Evolutionary conservation across 345 rosid species (phyloP).

Genomic region (Citrus unshiu): DNA sequence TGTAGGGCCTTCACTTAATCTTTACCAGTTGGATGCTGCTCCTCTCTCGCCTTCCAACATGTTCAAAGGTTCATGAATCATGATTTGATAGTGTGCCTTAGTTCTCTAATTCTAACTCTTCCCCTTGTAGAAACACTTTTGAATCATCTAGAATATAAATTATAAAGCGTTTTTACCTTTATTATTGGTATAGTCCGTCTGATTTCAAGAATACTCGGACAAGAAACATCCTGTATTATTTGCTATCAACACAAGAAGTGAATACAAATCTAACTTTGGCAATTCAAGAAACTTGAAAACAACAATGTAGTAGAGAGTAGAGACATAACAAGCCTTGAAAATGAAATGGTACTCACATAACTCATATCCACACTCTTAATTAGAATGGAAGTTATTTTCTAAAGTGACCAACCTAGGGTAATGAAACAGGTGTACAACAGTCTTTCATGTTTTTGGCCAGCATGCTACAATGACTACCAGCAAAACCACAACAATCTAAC

Average conservation of each 20-base stretch:
- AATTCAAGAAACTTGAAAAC: neutral
- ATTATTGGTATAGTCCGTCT: neutral
- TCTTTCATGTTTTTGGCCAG: neutral
- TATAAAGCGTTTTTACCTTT: neutral
- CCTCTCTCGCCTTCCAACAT: slow-evolving; percentile 71
- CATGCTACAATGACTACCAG: neutral
- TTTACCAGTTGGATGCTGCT: slow-evolving; percentile 76
- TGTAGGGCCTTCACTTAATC: slow-evolving; percentile 81
- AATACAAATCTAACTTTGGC: neutral
- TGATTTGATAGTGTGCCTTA: neutral
- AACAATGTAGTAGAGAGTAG: neutral
- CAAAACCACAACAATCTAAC: neutral
- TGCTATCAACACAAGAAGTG: neutral
- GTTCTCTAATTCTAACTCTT: neutral
- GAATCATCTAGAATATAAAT: neutral
- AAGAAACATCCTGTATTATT: neutral
- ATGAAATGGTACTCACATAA: neutral
- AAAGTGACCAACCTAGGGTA: neutral
- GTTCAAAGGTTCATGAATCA: slow-evolving; percentile 47
- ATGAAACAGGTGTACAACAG: neutral
- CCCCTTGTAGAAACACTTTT: neutral
- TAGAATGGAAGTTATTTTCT: neutral
- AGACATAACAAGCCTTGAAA: neutral
- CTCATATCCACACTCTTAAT: neutral
- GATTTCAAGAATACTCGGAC: neutral